These are phyloP conservation scores for Pisolithus marmoratus DNA, from an alignment of 768 basidiomycete species.

Conservation along the genomic window DNA sequence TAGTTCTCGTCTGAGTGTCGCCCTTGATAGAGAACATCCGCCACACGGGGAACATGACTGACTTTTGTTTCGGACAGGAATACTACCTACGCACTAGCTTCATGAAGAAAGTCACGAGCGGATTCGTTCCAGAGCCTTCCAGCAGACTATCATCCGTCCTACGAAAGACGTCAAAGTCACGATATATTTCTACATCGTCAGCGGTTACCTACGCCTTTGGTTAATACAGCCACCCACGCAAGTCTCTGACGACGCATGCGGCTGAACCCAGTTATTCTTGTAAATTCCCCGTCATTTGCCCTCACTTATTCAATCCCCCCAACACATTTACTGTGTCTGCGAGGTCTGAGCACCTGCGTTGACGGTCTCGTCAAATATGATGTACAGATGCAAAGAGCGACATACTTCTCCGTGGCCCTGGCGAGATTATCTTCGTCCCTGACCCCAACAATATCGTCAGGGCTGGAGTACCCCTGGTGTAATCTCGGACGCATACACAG, in stretches of 20 bases:
- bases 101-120: constrained; percentile 25
- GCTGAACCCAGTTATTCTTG: constrained; percentile 23
- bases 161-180: constrained; percentile 11
- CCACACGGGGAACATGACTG: constrained; percentile 13
- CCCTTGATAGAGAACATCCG: constrained; percentile 24
- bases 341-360: constrained; percentile 26
- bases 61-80: constrained; percentile 25
- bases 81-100: constrained; percentile 25
- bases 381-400: constrained; percentile 13
- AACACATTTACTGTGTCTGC: constrained; percentile 27
- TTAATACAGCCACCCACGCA: constrained; percentile 11
- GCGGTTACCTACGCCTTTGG: constrained; percentile 23
- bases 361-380: constrained; percentile 35
- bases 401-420: constrained; percentile 24
- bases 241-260: constrained; percentile 9
- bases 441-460: constrained; percentile 23
- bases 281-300: constrained; percentile 32
- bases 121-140: constrained; percentile 18
- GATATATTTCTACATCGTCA: constrained; percentile 26
- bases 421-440: constrained; percentile 33
- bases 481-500: constrained; percentile 24
- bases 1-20: constrained; percentile 27
- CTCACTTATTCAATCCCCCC: constrained; percentile 26
- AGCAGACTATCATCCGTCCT: constrained; percentile 16
- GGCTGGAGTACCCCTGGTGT: constrained; percentile 33